A percentile compares a stretch with the other conserved stretches of the same genome.
Conservation (phyloP, 441 rosid species). For the Melastoma candidum region DNA sequence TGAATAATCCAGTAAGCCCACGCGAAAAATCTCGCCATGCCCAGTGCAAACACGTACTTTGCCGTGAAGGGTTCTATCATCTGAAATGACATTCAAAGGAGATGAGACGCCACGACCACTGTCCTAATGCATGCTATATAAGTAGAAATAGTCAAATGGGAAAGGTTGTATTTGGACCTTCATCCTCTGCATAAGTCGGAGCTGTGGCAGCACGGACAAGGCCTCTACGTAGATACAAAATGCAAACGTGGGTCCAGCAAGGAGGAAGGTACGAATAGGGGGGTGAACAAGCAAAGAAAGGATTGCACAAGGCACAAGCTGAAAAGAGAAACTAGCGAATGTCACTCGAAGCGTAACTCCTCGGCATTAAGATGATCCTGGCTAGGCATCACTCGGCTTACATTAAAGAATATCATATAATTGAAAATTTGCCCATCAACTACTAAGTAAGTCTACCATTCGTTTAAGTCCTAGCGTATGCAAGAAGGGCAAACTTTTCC, state of each 20-base stretch:
- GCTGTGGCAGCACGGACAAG: slow-evolving; percentile 79
- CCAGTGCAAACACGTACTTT: slow-evolving; percentile 79
- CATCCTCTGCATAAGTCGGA: slow-evolving; percentile 76
- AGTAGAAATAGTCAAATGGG: neutral
- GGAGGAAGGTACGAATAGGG: neutral
- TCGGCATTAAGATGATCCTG: no score
- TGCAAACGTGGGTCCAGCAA: slow-evolving; percentile 42
- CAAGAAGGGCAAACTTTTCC: no score
- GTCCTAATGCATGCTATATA: neutral
- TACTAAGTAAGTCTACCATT: no score
- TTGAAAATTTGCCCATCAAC: no score
- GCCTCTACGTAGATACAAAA: slow-evolving; percentile 54
- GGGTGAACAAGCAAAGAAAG: slow-evolving; percentile 53
- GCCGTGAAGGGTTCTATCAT: slow-evolving; percentile 79
- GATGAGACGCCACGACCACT: no score
- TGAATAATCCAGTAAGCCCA: slow-evolving; percentile 71
- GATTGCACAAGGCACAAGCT: slow-evolving; percentile 54
- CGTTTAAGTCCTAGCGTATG: no score
- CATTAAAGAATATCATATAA: no score
- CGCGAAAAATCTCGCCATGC: slow-evolving; percentile 59
- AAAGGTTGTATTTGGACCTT: slow-evolving; percentile 31
- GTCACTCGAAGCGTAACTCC: no score
- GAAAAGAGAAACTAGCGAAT: neutral
- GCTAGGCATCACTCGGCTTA: no score
- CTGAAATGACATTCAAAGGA: slow-evolving; percentile 22